Conservation (phyloP, 345 rosid species). For the Linum tenue region DNA sequence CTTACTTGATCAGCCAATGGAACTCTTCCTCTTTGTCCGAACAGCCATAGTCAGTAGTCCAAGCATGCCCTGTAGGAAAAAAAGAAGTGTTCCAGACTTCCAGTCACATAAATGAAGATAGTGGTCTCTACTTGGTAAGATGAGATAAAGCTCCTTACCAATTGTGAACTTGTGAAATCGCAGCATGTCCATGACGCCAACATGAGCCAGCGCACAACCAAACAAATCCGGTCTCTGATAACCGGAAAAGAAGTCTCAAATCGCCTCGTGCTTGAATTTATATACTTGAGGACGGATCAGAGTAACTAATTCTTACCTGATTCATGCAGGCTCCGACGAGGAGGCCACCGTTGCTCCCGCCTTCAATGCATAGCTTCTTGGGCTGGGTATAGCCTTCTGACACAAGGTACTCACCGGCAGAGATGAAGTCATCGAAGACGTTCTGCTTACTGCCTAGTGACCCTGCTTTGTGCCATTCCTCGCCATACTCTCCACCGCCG, state of each 20-base stretch:
- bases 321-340: slow-evolving; percentile 90
- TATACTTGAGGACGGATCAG: neutral
- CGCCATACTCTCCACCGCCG: slow-evolving; percentile 98
- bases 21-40: slow-evolving; percentile 86
- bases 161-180: slow-evolving; percentile 91
- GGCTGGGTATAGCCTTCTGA: slow-evolving; percentile 78
- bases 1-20: slow-evolving; percentile 84
- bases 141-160: slow-evolving; percentile 27
- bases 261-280: neutral
- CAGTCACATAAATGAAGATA: slow-evolving; percentile 7
- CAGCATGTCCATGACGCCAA: slow-evolving; percentile 98
- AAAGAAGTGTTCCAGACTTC: slow-evolving; percentile 8
- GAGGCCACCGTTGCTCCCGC: slow-evolving; percentile 94
- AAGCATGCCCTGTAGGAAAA: slow-evolving; percentile 67
- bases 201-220: slow-evolving; percentile 96
- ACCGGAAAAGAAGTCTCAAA: neutral
- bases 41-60: slow-evolving; percentile 89
- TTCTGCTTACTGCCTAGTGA: slow-evolving; percentile 72
- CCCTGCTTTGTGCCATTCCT: slow-evolving; percentile 94
- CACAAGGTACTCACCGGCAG: slow-evolving; percentile 63
- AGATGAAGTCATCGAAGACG: slow-evolving; percentile 84
- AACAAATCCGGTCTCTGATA: slow-evolving; percentile 91
- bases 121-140: neutral
- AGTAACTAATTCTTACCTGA: slow-evolving; percentile 40
- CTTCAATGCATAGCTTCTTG: slow-evolving; percentile 77